Evolutionary conservation across 2,329 filamentous ascomycete species (phyloP).

Genomic region (Hypoxylon sp.): DNA sequence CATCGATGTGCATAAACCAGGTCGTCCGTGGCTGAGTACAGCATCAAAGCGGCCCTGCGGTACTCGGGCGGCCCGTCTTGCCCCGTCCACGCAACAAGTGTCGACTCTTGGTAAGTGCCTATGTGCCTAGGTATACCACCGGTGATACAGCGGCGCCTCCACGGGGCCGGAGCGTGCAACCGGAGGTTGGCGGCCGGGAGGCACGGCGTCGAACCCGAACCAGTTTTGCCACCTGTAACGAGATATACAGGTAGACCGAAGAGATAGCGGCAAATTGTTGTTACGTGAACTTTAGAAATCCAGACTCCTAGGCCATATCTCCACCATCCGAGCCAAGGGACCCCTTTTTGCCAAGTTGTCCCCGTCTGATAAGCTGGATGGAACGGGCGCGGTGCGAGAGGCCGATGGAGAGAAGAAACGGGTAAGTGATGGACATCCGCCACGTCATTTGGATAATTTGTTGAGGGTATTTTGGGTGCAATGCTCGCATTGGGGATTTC

Average conservation of each 20-base stretch:
- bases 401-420: neutral
- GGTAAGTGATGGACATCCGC: conserved; percentile 15
- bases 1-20: conserved; percentile 8
- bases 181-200: neutral
- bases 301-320: neutral
- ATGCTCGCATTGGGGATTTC: conserved; percentile 20
- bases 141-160: neutral
- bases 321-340: neutral
- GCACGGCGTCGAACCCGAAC: conserved; percentile 1
- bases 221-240: neutral
- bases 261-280: conserved; percentile 13
- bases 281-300: conserved; percentile 7
- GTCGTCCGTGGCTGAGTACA: conserved; percentile 14
- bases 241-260: conserved; percentile 3
- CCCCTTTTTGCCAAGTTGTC: neutral
- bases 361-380: neutral
- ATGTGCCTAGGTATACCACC: neutral
- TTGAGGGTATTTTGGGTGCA: conserved; percentile 15
- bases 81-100: too few relatives aligned
- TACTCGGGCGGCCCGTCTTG: too few relatives aligned
- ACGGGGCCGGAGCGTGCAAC: neutral
- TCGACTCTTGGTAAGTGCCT: too few relatives aligned
- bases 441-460: conserved; percentile 7
- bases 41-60: neutral
- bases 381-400: neutral